phyloP scores from a whole-genome alignment of 371 early-diverging fungal species.

The Circinella umbellata region DNA sequence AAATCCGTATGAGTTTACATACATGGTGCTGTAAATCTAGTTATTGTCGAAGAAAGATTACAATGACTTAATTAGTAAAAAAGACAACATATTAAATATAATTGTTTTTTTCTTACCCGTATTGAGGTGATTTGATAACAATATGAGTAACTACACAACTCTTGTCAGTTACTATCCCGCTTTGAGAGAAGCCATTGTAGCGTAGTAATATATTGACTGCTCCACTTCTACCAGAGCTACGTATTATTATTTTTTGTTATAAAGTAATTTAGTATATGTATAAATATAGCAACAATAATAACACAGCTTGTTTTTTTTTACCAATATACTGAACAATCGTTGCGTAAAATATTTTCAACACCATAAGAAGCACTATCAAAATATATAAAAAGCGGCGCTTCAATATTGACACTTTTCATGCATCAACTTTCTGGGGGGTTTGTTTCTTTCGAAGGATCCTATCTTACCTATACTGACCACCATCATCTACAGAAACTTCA shows the following conservation, averaged over 20 bases:
- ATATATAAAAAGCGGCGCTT: neutral
- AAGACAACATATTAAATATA: no score
- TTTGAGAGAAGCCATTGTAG: conserved; percentile 17
- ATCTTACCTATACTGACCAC: conserved; percentile 23
- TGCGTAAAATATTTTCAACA: conserved; percentile 31
- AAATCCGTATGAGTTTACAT: neutral
- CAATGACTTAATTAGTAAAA: no score
- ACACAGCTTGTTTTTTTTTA: neutral
- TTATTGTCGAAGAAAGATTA: neutral
- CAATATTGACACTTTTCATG: neutral
- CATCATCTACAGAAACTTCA: conserved; percentile 16
- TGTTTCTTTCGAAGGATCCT: no score
- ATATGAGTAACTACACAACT: conserved; percentile 28
- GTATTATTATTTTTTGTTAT: neutral
- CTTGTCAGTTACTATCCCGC: conserved; percentile 16
- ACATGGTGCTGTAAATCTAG: conserved; percentile 35
- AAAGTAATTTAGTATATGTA: neutral
- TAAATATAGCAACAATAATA: no score
- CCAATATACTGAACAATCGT: conserved; percentile 33
- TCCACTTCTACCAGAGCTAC: conserved; percentile 30
- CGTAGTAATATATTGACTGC: conserved; percentile 27
- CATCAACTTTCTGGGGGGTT: neutral
- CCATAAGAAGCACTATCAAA: conserved; percentile 16
- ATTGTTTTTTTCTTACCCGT: conserved; percentile 17
- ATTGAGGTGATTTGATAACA: conserved; percentile 29